Percentiles rank a stretch among this genome's conserved stretches.
Evolutionary conservation across 1,139 yeast genomes (phyloP).

Genomic region (Magnusiomyces clavatus): DNA sequence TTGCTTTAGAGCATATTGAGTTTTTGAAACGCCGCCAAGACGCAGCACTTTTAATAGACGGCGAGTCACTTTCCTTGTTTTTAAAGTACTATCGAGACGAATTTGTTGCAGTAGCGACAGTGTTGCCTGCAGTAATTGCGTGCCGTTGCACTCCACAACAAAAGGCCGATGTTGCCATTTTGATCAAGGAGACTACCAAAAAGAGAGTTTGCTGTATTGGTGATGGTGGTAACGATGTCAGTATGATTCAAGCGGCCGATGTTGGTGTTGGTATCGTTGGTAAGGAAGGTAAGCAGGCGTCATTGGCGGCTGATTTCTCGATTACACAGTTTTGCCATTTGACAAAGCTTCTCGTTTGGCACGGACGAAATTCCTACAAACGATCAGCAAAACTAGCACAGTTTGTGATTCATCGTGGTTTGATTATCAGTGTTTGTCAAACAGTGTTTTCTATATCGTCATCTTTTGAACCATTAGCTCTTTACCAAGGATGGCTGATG

Average conservation of each 20-base stretch:
- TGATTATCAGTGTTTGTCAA: conserved; percentile 92
- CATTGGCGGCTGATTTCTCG: conserved; percentile 94
- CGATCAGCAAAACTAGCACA: conserved; percentile 92
- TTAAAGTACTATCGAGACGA: conserved; percentile 57
- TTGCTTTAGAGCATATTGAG: conserved; percentile 68
- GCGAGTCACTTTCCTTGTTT: conserved; percentile 74
- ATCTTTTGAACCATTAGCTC: conserved; percentile 83
- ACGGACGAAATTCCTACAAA: conserved; percentile 94
- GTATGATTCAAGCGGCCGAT: conserved; percentile 98
- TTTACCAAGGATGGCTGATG: conserved; percentile 95
- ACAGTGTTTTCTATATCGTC: conserved; percentile 86
- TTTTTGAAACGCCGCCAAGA: conserved; percentile 56
- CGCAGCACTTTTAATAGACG: conserved; percentile 84
- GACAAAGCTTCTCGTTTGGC: conserved; percentile 87
- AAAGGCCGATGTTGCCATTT: conserved; percentile 86
- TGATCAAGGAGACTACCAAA: conserved; percentile 71
- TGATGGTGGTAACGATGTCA: conserved; percentile 98
- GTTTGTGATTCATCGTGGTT: conserved; percentile 92
- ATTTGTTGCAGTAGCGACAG: conserved; percentile 68
- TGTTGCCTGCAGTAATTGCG: conserved; percentile 87
- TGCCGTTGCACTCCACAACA: conserved; percentile 99
- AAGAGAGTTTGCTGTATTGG: conserved; percentile 96
- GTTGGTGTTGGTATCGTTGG: conserved; percentile 99
- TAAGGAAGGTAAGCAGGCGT: conserved; percentile 96
- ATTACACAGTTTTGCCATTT: conserved; percentile 86